phyloP scores from a whole-genome alignment of 2,329 filamentous ascomycete genomes.

The Purpureocillium takamizusanense region DNA sequence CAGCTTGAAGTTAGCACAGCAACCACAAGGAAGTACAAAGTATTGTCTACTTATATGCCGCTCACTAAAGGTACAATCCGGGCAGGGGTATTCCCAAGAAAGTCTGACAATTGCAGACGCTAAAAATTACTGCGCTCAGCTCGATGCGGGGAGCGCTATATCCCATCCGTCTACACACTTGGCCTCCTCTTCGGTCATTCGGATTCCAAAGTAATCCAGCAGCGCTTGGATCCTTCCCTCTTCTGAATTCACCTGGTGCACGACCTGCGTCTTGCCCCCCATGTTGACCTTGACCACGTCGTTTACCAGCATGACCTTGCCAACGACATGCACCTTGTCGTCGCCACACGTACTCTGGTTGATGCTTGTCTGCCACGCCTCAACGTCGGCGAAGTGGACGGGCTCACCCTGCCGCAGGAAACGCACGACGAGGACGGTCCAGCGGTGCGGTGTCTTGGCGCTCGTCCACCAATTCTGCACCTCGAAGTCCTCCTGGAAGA shows the following conservation, averaged over 20 bases:
- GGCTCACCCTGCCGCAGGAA: not conserved
- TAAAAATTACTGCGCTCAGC: no score
- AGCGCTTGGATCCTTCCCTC: slow-evolving; percentile 36
- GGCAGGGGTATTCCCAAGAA: no score
- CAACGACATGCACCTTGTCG: not conserved
- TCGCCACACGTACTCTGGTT: no score
- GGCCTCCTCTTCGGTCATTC: slow-evolving; percentile 22
- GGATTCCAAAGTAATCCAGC: slow-evolving; percentile 37
- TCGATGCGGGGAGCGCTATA: not conserved
- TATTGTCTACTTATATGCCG: no score
- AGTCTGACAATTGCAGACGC: no score
- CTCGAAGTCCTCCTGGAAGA: slow-evolving; percentile 20
- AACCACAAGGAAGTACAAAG: no score
- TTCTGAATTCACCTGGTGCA: slow-evolving; percentile 30
- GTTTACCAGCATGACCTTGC: slow-evolving; percentile 16
- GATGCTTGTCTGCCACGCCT: no score
- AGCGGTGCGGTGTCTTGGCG: not conserved
- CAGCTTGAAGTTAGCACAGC: no score
- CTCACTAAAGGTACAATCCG: no score
- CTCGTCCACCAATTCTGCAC: slow-evolving; percentile 7
- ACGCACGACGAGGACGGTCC: slow-evolving; percentile 3
- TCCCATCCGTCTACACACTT: not conserved
- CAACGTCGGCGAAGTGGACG: not conserved
- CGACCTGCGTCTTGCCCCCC: slow-evolving; percentile 9
- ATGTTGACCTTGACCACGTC: slow-evolving; percentile 13